A percentile compares a stretch with the other conserved stretches of the same genome.
phyloP scores from a whole-genome alignment of 2,329 filamentous ascomycete genomes.

The Triangularia setosa region DNA sequence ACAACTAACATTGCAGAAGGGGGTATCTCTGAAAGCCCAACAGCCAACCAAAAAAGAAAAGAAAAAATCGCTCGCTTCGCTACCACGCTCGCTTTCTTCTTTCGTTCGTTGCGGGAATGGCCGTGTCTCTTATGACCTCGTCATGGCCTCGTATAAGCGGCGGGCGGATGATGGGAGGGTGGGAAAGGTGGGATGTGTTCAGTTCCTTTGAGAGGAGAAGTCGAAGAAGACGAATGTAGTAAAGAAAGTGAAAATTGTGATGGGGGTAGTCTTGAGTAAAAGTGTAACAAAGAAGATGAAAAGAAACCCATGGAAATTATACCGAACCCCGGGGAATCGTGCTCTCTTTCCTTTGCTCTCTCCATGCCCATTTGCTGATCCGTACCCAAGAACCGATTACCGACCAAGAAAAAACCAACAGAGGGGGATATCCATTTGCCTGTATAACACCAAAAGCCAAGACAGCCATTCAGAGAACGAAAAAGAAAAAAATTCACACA shows the following conservation, averaged over 20 bases:
- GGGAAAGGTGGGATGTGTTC: not conserved
- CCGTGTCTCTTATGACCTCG: not conserved
- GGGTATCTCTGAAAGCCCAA: not conserved
- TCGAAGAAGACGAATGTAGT: not conserved
- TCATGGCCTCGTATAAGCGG: not conserved
- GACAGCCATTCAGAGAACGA: not conserved
- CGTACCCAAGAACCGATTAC: not conserved
- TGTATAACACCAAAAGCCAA: not conserved
- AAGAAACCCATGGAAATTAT: not conserved
- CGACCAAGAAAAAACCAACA: slow-evolving; percentile 1
- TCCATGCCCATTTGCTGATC: not conserved
- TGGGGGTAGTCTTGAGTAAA: not conserved
- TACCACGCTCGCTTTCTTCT: not conserved
- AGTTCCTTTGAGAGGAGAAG: not conserved
- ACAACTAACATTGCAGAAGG: not conserved
- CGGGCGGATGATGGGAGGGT: not conserved
- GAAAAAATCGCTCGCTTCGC: not conserved
- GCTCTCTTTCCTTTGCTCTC: not conserved
- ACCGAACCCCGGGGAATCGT: not conserved
- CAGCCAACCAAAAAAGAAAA: too few relatives aligned
- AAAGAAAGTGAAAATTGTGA: not conserved
- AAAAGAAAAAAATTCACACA: not conserved
- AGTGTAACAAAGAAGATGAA: not conserved
- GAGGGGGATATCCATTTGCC: not conserved
- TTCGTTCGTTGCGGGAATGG: not conserved